Evolutionary conservation across 257 asterid species (phyloP).

Genomic region (Avicennia marina): DNA sequence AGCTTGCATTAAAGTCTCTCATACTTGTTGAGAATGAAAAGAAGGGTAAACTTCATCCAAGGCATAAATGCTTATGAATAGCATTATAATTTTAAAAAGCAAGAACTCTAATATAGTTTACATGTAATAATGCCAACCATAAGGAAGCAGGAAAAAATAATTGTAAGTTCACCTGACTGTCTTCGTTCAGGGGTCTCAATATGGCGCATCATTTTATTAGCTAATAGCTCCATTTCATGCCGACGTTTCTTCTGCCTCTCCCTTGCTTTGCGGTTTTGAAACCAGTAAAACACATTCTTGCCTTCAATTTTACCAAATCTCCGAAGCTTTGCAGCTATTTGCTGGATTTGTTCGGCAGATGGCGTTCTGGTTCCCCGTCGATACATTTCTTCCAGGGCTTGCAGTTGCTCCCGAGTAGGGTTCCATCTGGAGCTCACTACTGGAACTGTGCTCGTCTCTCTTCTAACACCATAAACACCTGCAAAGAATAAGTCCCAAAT

Average conservation of each 20-base stretch:
- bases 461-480: conserved; percentile 24
- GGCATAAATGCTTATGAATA: too few relatives aligned
- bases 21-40: too few relatives aligned
- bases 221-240: conserved; percentile 27
- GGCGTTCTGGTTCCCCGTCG: conserved; percentile 62
- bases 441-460: conserved; percentile 20
- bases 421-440: conserved; percentile 69
- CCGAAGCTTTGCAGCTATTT: conserved; percentile 55
- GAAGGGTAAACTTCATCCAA: too few relatives aligned
- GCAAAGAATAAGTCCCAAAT: too few relatives aligned
- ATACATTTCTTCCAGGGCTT: conserved; percentile 73
- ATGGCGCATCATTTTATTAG: conserved; percentile 15
- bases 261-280: conserved; percentile 77
- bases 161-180: conserved; percentile 18
- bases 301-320: conserved; percentile 75
- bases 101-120: too few relatives aligned
- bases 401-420: conserved; percentile 79
- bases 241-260: conserved; percentile 81
- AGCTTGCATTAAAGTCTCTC: too few relatives aligned
- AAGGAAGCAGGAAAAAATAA: neutral
- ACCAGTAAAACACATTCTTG: conserved; percentile 83
- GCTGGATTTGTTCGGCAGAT: conserved; percentile 76
- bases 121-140: neutral
- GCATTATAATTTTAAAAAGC: too few relatives aligned
- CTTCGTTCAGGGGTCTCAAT: conserved; percentile 15